Evolutionary conservation across 2,329 filamentous ascomycete species (phyloP), one percentile per base, ranked within the genome.

Genomic region (Aspergillus piperis): DNA sequence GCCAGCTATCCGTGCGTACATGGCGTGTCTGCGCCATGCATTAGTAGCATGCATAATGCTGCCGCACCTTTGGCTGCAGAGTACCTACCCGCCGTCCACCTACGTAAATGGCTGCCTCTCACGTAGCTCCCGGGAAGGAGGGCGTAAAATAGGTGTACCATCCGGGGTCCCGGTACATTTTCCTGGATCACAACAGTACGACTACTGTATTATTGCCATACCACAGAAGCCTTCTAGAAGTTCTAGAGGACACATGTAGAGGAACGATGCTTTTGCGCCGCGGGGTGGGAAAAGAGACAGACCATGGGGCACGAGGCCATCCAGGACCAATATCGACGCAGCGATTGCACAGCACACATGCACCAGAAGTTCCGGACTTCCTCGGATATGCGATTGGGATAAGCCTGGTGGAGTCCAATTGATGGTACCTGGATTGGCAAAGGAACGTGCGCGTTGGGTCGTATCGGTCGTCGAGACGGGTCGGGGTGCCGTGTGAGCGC

Each of bases 31-130:
- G 25, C 39, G 21, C 39, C 52, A 21, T 42, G 48, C 38, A 36
- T 52, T 51, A 41, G 17, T 42, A 52, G 13, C 25, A 52, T 50
- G 32, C 55, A 57, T 23, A 5, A 54, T 42, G 52, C 52, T 44
- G 15, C 44, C 23, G 23, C 44, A 49, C 23, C 25, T 27, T 19
- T 44, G 41, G 19, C 41, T 44, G 41, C 41, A 44, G 41, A 44
- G 41, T 44, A 19, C 17, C 41, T 44, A 44, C 41, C 41, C 11
- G 50, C 50, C 50, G 50, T 53, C 50, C 50, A 23, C 38, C 50
- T 21, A 53, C 17, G 50, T 53, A 23, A 38, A 17, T 53, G 30
- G 13, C 11, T 44, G 17, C 41, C 5, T 44, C 10, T 21, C 8
- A 21, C 5, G 17, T 21, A 44, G 8, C 32, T 36, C 32, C 32